These are phyloP conservation scores for Ogataea trehaloabstinens DNA, from an alignment of 805 yeast genomes.

Conservation along the genomic window DNA sequence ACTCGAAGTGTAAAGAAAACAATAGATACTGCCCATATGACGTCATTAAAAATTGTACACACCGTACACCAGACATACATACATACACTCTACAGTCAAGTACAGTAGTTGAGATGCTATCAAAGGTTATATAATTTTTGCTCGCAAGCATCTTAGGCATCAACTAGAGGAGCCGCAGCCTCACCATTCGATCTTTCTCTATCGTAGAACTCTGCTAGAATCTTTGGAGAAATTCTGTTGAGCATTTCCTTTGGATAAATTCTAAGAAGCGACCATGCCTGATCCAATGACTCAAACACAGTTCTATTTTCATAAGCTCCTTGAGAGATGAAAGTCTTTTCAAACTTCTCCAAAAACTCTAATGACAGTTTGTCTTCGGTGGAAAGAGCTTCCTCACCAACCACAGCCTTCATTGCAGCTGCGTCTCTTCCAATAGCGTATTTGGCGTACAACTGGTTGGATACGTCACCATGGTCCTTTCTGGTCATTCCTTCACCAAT, in stretches of 20 bases:
- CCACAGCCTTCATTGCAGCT: conserved; percentile 99
- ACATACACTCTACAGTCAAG: no score
- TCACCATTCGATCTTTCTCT: conserved; percentile 65
- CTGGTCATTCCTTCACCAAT: conserved; percentile 99
- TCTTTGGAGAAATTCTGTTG: conserved; percentile 98
- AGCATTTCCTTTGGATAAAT: conserved; percentile 98
- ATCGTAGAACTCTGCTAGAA: conserved; percentile 91
- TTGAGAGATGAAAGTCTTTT: conserved; percentile 90
- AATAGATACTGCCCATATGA: no score
- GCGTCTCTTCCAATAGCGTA: conserved; percentile 99
- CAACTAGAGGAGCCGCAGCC: conserved; percentile 25
- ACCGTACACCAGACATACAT: no score
- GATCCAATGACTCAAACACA: conserved; percentile 91
- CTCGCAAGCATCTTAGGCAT: conserved; percentile 11
- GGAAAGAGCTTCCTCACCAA: conserved; percentile 98
- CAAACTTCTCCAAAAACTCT: conserved; percentile 97
- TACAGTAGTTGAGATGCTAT: no score
- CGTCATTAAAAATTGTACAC: no score
- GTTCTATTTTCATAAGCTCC: conserved; percentile 97
- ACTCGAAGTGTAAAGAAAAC: no score
- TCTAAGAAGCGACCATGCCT: conserved; percentile 97
- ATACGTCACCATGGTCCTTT: conserved; percentile 99
- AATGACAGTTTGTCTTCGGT: conserved; percentile 96
- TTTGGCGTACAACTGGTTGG: conserved; percentile 97
- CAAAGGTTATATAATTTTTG: not conserved